Evolutionary conservation across 78 protist species (phyloP), one percentile per base, ranked within the genome.

Genomic region (Tieghemostelium lacteum): DNA sequence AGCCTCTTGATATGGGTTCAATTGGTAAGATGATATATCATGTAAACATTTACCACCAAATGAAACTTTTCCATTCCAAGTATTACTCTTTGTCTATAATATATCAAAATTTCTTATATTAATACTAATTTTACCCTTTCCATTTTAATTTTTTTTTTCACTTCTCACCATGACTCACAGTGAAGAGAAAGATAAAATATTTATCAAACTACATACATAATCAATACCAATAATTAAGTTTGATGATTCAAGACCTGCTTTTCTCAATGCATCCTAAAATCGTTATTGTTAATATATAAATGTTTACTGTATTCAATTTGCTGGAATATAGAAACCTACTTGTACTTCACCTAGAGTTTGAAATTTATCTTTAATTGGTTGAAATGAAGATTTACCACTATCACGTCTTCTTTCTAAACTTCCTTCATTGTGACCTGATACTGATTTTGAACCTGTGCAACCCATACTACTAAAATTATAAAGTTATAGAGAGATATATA

Each of bases 1-100:
- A n/a, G 85, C 93, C 60, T 74, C 92, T 65, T 93, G 95, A 50
- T 92, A 93, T 57, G 95, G 95, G 49, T 93, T 93, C 45, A 55
- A 12, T 37, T 49, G 37, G 29, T 62, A 61, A 19, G 93, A 74
- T 45, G 29, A 16, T 63, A 86, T 91, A 20, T 74, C 88, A 58
- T 94, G 96, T 24, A 94, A 66, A 33, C 95, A 92, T 50, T 60
- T 67, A 29, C 95, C 93, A 1, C 86, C 91, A 57, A 92, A 94
- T n/a, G 92, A 54, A 3, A 6, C 49, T 69, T 74, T 28, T 40
- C 96, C 96, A 36, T 88, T 92, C 95, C 95, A 94, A 3, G 94
- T 91, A 36, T 94, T 94, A 63, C 94, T 87, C 40, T 94, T 91
- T 8, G 95, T 94, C 88, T 76, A 75, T 14, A 69, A 77, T 62